A percentile compares a stretch with the other conserved stretches of the same genome.
Evolutionary conservation across 202 grass and related monocot genomes (phyloP).

Genomic region (Musa balbisiana): DNA sequence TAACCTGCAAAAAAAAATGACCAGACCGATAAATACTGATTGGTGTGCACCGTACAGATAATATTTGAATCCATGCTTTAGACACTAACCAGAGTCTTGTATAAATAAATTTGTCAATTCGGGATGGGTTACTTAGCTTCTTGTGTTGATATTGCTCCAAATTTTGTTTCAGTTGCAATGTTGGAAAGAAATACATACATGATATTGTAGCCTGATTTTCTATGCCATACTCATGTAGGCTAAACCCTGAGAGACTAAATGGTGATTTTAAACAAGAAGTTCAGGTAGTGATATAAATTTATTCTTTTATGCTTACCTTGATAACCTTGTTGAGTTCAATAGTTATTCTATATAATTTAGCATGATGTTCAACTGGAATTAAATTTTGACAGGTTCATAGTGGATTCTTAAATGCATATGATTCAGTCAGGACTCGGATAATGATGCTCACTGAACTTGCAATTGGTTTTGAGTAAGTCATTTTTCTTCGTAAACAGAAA

Average conservation of each 20-base stretch:
- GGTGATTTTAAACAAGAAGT: slow-evolving; percentile 88
- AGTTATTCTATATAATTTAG: background rate
- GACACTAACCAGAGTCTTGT: background rate
- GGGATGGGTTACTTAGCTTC: background rate
- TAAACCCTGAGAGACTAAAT: slow-evolving; percentile 83
- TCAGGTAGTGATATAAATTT: slow-evolving; percentile 81
- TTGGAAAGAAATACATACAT: slow-evolving; percentile 1
- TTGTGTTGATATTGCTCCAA: background rate
- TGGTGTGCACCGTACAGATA: too few relatives aligned
- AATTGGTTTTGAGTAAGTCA: slow-evolving; percentile 57
- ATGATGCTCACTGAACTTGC: slow-evolving; percentile 50
- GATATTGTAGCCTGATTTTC: slow-evolving; percentile 21
- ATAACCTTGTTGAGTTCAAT: background rate
- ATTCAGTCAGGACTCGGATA: slow-evolving; percentile 83
- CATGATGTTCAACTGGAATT: slow-evolving; percentile 18
- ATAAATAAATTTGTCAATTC: background rate
- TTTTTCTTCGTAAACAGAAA: slow-evolving; percentile 5
- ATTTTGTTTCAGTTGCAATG: background rate
- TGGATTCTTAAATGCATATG: slow-evolving; percentile 93
- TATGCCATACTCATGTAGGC: slow-evolving; percentile 42
- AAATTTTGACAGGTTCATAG: slow-evolving; percentile 61
- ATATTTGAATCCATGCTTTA: background rate
- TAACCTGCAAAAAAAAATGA: too few relatives aligned
- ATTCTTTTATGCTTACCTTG: slow-evolving; percentile 1
- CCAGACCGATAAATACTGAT: too few relatives aligned